A percentile compares a stretch with the other conserved stretches of the same genome.
Evolutionary conservation across 768 basidiomycete species (phyloP).

Genomic region (Lyophyllum decastes): DNA sequence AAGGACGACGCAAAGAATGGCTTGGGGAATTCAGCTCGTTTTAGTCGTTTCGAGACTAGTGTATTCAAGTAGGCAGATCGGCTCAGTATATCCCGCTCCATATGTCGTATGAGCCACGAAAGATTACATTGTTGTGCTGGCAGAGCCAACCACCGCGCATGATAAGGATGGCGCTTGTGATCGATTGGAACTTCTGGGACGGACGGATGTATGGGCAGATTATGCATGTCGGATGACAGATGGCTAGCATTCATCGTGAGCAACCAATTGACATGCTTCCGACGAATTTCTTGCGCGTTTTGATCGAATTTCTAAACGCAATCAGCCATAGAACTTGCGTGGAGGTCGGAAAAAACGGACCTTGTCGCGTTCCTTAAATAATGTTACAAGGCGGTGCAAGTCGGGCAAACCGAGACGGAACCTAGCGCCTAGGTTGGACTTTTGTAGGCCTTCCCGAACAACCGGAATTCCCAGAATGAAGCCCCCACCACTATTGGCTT

Average conservation of each 20-base stretch:
- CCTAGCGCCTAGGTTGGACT: slow-evolving; percentile 8
- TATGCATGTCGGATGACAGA: not conserved
- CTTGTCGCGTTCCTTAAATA: slow-evolving; percentile 14
- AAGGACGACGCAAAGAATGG: slow-evolving; percentile 21
- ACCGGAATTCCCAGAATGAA: slow-evolving; percentile 36
- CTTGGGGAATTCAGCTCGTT: slow-evolving; percentile 14
- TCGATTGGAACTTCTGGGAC: not conserved
- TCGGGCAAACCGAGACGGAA: slow-evolving; percentile 24
- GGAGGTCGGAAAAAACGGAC: not conserved
- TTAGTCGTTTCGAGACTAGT: slow-evolving; percentile 1
- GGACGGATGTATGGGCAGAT: not conserved
- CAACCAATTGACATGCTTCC: not conserved
- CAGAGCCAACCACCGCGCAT: not conserved
- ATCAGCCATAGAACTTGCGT: not conserved
- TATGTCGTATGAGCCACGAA: slow-evolving; percentile 15
- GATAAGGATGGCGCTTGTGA: not conserved
- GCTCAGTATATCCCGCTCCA: slow-evolving; percentile 4
- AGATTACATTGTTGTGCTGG: slow-evolving; percentile 9
- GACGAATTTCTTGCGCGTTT: slow-evolving; percentile 6
- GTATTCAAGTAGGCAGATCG: slow-evolving; percentile 17
- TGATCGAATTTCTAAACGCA: slow-evolving; percentile 6
- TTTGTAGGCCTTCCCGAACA: slow-evolving; percentile 15
- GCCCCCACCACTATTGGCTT: slow-evolving; percentile 15
- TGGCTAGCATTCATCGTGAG: not conserved
- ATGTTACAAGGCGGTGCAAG: slow-evolving; percentile 23